Conservation (phyloP, 1,139 yeast species). For the Arxiozyma bovina region DNA sequence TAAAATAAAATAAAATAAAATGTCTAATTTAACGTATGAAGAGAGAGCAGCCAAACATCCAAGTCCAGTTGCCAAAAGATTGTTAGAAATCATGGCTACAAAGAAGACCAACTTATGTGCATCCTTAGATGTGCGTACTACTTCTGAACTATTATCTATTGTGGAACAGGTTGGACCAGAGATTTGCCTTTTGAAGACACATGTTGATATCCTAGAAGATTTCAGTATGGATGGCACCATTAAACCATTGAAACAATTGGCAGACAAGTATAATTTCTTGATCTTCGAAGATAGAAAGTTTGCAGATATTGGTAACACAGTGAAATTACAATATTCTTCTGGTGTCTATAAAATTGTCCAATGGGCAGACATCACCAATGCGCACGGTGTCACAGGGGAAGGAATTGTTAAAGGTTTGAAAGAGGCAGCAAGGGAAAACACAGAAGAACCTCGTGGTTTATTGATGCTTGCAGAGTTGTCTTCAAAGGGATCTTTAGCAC, state of each 20-base stretch:
- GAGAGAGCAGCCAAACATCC: constrained; percentile 63
- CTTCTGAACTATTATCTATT: constrained; percentile 60
- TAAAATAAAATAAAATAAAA: constrained; percentile 4
- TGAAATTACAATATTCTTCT: constrained; percentile 82
- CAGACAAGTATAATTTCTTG: constrained; percentile 72
- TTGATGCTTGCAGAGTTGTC: constrained; percentile 94
- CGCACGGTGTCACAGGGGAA: constrained; percentile 94
- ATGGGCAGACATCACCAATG: constrained; percentile 97
- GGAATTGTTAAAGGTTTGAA: constrained; percentile 87
- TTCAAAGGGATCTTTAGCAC: constrained; percentile 85
- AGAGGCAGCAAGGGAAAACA: constrained; percentile 69
- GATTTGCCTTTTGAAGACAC: constrained; percentile 88
- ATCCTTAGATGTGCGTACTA: constrained; percentile 82
- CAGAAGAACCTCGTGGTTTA: constrained; percentile 69
- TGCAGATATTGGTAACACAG: constrained; percentile 99
- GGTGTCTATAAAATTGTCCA: constrained; percentile 83
- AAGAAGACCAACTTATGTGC: constrained; percentile 91
- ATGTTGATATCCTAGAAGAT: constrained; percentile 85
- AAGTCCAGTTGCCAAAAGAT: constrained; percentile 71
- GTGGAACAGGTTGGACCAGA: constrained; percentile 82
- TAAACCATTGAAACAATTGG: constrained; percentile 57
- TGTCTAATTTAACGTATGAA: constrained; percentile 42
- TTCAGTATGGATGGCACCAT: constrained; percentile 75
- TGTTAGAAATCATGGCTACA: constrained; percentile 63
- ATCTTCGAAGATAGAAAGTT: constrained; percentile 95